Evolutionary conservation across 2,329 filamentous ascomycete species (phyloP).

Genomic region (Scedosporium minutisporum): DNA sequence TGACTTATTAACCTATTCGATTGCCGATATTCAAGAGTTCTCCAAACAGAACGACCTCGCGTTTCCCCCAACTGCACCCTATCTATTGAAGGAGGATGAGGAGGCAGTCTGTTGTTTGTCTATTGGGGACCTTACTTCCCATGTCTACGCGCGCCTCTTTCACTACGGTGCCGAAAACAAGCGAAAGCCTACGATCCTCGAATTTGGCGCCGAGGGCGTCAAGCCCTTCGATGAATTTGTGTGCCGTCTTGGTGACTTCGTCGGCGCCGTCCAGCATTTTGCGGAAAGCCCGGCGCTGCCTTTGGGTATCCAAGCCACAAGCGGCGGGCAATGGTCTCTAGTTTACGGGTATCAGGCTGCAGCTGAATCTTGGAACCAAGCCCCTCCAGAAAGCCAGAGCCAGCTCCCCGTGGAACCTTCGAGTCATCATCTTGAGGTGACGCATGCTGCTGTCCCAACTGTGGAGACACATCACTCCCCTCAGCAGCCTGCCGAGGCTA

Average conservation of each 20-base stretch:
- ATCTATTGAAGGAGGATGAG: constrained; percentile 10
- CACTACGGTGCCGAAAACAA: neutral
- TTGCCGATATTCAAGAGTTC: constrained; percentile 5
- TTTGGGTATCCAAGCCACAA: neutral
- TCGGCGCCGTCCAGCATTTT: neutral
- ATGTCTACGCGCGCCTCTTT: constrained; percentile 3
- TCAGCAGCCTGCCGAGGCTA: neutral
- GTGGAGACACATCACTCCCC: neutral
- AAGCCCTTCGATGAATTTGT: neutral
- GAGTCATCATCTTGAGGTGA: neutral
- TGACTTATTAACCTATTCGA: constrained; percentile 8
- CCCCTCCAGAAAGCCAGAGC: neutral
- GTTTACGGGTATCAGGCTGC: neutral
- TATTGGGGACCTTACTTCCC: constrained; percentile 6
- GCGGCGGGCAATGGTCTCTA: neutral
- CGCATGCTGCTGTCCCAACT: neutral
- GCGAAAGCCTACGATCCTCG: constrained; percentile 5
- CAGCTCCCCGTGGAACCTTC: neutral
- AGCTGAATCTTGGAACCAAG: neutral
- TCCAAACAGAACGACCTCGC: neutral
- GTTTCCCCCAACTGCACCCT: constrained; percentile 7
- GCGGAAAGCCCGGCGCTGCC: neutral
- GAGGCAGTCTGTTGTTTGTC: constrained; percentile 7
- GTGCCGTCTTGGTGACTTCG: constrained; percentile 1
- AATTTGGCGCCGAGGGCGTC: neutral